Evolutionary conservation across 2,329 filamentous ascomycete genomes (phyloP).

Genomic region (Ascochyta rabiei): DNA sequence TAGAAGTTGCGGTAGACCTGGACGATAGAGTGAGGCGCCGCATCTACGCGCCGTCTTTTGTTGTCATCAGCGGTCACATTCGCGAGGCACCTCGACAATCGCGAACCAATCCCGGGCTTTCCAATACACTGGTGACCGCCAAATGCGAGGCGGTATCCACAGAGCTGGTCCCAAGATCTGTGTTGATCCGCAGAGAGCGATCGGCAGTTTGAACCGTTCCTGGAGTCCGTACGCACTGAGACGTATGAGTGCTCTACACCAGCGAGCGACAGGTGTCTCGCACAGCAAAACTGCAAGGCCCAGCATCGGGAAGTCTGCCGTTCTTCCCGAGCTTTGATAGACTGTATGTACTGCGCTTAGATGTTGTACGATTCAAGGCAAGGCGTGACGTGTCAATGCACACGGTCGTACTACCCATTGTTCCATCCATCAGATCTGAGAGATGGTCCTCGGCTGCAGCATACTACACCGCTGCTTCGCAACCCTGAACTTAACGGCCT

Average conservation of each 20-base stretch:
- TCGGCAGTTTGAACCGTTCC: background rate
- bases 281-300: background rate
- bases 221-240: background rate
- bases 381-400: background rate
- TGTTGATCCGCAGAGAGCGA: background rate
- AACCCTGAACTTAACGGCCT: too few relatives aligned
- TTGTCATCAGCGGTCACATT: background rate
- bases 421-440: background rate
- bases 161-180: slow-evolving; percentile 1
- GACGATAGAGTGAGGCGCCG: background rate
- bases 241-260: background rate
- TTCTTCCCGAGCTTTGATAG: background rate
- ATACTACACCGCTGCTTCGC: background rate
- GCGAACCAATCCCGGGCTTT: background rate
- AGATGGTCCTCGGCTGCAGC: background rate
- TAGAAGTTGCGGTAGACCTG: background rate
- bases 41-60: slow-evolving; percentile 5
- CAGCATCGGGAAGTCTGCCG: background rate
- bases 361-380: background rate
- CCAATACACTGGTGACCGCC: slow-evolving; percentile 7
- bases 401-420: background rate
- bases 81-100: background rate
- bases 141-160: slow-evolving; percentile 7
- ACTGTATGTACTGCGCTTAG: background rate
- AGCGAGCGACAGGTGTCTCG: background rate